Conservation (phyloP, 306 rosid species). For the Echinosophora koreensis region DNA sequence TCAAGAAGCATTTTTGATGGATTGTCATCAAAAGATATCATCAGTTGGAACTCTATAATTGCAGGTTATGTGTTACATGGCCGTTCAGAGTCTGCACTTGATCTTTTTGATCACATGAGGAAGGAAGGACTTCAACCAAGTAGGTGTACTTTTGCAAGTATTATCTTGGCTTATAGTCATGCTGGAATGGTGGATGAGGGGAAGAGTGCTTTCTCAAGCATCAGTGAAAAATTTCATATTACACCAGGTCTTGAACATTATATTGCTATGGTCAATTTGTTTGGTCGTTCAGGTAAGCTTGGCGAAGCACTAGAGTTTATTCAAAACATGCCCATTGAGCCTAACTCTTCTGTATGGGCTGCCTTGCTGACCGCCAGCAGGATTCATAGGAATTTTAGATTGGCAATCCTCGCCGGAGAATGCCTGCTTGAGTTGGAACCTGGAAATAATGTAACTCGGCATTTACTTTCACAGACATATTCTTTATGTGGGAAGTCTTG, state of each 20-base stretch:
- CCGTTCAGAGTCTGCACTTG: slow-evolving; percentile 64
- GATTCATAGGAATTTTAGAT: slow-evolving; percentile 66
- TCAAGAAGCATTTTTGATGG: slow-evolving; percentile 73
- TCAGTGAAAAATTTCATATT: slow-evolving; percentile 66
- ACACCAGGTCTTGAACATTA: slow-evolving; percentile 81
- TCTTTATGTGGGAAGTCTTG: slow-evolving; percentile 65
- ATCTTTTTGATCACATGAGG: slow-evolving; percentile 72
- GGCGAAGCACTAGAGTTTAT: slow-evolving; percentile 76
- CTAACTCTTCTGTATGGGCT: slow-evolving; percentile 74
- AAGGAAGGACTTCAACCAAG: slow-evolving; percentile 66
- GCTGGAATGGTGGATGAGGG: slow-evolving; percentile 78
- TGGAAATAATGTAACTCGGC: slow-evolving; percentile 57
- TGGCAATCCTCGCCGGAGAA: slow-evolving; percentile 73
- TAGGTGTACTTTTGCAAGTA: slow-evolving; percentile 81
- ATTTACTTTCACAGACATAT: slow-evolving; percentile 69
- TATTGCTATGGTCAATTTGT: slow-evolving; percentile 75
- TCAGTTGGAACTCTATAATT: slow-evolving; percentile 88
- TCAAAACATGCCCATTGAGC: slow-evolving; percentile 77
- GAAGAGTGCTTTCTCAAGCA: slow-evolving; percentile 65
- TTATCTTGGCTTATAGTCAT: slow-evolving; percentile 77
- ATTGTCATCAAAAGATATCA: slow-evolving; percentile 73
- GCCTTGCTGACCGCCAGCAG: slow-evolving; percentile 82
- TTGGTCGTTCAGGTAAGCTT: slow-evolving; percentile 89
- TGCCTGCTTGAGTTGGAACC: slow-evolving; percentile 74
- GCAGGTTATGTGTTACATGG: slow-evolving; percentile 83